Evolutionary conservation across 129 eudicot genomes (phyloP).

Genomic region (Cynara cardunculus): DNA sequence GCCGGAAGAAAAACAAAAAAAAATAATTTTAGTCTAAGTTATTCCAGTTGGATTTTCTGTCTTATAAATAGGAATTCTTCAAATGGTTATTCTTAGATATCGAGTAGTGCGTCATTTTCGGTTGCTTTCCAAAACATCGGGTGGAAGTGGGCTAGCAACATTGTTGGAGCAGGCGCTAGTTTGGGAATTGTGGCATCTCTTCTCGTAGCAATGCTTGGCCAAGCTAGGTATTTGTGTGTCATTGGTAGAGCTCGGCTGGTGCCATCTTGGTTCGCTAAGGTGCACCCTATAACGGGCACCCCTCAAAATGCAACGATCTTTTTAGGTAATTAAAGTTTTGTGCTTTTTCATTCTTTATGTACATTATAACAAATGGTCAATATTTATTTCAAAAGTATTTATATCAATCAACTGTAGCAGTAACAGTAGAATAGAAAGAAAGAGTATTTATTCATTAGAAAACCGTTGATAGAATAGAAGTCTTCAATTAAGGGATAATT

Average conservation of each 20-base stretch:
- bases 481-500: neutral
- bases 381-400: neutral
- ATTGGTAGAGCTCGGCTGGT: slow-evolving; percentile 63
- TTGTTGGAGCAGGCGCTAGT: slow-evolving; percentile 71
- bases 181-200: slow-evolving; percentile 68
- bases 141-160: slow-evolving; percentile 70
- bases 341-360: neutral
- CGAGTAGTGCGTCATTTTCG: slow-evolving; percentile 56
- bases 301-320: slow-evolving; percentile 64
- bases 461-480: neutral
- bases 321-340: slow-evolving; percentile 37
- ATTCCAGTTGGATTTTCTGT: slow-evolving; percentile 34
- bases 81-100: slow-evolving; percentile 53
- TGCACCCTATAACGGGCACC: slow-evolving; percentile 69
- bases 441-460: neutral
- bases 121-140: slow-evolving; percentile 56
- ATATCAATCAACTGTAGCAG: neutral
- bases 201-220: slow-evolving; percentile 79
- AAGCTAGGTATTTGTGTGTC: slow-evolving; percentile 70
- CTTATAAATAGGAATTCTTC: slow-evolving; percentile 40
- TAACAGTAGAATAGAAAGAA: neutral
- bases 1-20: slow-evolving; percentile 14
- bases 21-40: slow-evolving; percentile 22
- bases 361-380: neutral
- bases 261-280: slow-evolving; percentile 74